A percentile compares a stretch with the other conserved stretches of the same genome.
phyloP scores from a whole-genome alignment of 1,284 basidiomycete genomes.

The Heterobasidion occidentale region DNA sequence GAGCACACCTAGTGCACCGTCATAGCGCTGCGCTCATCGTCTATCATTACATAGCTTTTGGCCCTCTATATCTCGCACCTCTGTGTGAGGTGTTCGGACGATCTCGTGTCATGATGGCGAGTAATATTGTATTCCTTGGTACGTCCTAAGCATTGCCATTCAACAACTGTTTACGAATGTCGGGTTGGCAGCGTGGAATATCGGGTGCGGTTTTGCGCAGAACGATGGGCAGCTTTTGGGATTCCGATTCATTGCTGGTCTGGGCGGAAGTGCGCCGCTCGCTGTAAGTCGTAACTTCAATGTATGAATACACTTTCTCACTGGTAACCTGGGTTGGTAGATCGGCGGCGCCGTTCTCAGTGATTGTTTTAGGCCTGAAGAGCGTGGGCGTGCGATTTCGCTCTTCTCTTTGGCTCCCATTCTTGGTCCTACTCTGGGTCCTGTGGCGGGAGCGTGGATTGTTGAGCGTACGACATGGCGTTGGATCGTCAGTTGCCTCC shows the following conservation, averaged over 20 bases:
- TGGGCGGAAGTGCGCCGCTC: constrained; percentile 59
- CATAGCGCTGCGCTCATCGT: not conserved
- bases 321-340: not conserved
- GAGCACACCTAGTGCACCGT: not conserved
- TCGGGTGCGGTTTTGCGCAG: constrained; percentile 58
- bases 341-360: constrained; percentile 38
- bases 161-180: not conserved
- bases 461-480: constrained; percentile 30
- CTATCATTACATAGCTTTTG: constrained; percentile 29
- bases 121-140: constrained; percentile 56
- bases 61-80: constrained; percentile 47
- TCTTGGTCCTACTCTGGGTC: constrained; percentile 37
- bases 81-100: constrained; percentile 44
- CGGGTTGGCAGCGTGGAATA: constrained; percentile 45
- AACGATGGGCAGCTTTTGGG: constrained; percentile 49
- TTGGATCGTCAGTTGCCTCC: constrained; percentile 23
- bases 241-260: constrained; percentile 58
- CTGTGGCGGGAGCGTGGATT: constrained; percentile 30
- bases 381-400: constrained; percentile 38
- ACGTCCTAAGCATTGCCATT: constrained; percentile 14
- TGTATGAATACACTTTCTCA: no score
- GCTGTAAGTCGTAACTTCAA: constrained; percentile 25
- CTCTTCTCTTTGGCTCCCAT: constrained; percentile 39
- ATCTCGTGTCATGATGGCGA: constrained; percentile 31
- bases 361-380: constrained; percentile 38